Base-by-base conservation (phyloP, 441 rosid genomes). In the Adansonia rubrostipa region DNA sequence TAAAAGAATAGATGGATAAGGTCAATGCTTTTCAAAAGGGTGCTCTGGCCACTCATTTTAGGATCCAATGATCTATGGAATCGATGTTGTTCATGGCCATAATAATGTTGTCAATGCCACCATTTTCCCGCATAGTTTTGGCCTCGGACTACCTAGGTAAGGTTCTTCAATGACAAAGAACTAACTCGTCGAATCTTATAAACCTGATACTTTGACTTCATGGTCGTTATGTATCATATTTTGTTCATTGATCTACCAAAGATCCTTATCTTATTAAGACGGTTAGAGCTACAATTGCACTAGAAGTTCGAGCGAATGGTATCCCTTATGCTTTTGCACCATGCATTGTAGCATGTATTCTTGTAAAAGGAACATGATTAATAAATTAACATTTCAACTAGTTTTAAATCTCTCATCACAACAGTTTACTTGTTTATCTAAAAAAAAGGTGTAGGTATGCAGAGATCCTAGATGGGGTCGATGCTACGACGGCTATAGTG, bases 321-420 rank as follows among this genome's bases (percentile, higher is more conserved):
- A 87, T 89, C 84, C 93, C 86, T 42, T 93, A 88, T 77, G 83
- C 85, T 64, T 93, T 93, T 78, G 90, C 93, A 40, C 96, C 97
- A 10, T 91, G 93, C 78, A 89, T 92, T 28, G 97, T 94, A 53
- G 93, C 89, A 84, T 86, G 93, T 86, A 68, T 62, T 73, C 45
- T 44, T 24, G 14, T 9, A 45, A 11, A 20, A 0, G 0, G 33
- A 9, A 45, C 50, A 7, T 67, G 8, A 19, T 19, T 17, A 19
- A 67, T 67, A 20, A 9, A 58, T 58, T 58, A 9, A 58, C 5
- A 20, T 58, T 54, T 58, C 33, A 8, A 20, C 9, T 9, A 3
- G 5, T 9, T 8, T 20, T 0, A 42, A 4, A 65, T 36, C 36
- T 33, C 1, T 64, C 9, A 1, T 24, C 0, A 22, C 22, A 22